Evolutionary conservation across 768 basidiomycete genomes (phyloP).

Genomic region (Termitomyces sp.): DNA sequence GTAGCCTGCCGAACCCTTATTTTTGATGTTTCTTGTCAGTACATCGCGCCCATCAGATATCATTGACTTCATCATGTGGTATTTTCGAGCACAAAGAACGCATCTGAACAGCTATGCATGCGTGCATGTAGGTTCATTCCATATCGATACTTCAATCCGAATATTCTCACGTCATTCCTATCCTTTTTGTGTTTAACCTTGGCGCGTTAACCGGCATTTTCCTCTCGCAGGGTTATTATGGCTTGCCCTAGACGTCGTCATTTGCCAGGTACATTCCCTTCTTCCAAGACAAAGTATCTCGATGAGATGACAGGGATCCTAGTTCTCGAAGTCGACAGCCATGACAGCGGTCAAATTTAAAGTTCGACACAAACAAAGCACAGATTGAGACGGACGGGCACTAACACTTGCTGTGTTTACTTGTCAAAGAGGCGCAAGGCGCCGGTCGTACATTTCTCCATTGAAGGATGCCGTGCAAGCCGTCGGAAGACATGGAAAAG

Average conservation of each 20-base stretch:
- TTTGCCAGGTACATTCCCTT: not conserved
- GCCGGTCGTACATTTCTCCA: not conserved
- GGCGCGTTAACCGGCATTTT: not conserved
- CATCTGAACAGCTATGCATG: not conserved
- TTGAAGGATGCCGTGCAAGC: no score
- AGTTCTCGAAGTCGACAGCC: not conserved
- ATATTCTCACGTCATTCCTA: not conserved
- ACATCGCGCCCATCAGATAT: slow-evolving; percentile 11
- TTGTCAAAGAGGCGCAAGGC: not conserved
- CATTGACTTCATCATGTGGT: slow-evolving; percentile 4
- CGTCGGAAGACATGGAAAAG: not conserved
- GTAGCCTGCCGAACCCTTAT: no score
- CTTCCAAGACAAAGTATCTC: no score
- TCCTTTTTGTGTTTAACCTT: not conserved
- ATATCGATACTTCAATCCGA: not conserved
- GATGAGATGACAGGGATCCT: not conserved
- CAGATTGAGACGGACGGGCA: not conserved
- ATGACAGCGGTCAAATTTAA: not conserved
- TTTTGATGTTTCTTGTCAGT: not conserved
- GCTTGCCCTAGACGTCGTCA: not conserved
- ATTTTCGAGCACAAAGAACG: not conserved
- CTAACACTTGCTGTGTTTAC: not conserved
- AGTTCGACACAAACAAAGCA: not conserved
- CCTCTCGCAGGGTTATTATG: no score
- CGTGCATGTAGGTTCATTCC: not conserved